phyloP scores from a whole-genome alignment of 371 early-diverging fungal genomes.

The Lichtheimia hyalospora region DNA sequence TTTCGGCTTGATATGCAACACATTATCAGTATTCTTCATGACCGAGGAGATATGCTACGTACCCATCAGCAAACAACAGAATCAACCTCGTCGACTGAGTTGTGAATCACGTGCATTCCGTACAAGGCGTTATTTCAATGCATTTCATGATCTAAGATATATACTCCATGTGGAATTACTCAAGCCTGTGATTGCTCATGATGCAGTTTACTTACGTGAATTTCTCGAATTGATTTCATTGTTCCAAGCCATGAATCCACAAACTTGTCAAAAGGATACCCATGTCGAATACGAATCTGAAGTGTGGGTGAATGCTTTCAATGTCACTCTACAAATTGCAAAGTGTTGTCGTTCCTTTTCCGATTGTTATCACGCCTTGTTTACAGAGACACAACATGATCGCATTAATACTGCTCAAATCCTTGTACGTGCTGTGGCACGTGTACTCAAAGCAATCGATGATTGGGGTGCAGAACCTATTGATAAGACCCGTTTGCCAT shows the following conservation, averaged over 20 bases:
- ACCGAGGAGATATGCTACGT: constrained; percentile 45
- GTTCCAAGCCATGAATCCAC: constrained; percentile 94
- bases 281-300: constrained; percentile 94
- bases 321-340: constrained; percentile 79
- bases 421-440: constrained; percentile 61
- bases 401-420: constrained; percentile 19
- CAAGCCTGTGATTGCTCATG: constrained; percentile 56
- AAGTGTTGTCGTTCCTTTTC: constrained; percentile 80
- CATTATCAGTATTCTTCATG: constrained; percentile 69
- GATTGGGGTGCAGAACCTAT: constrained; percentile 52
- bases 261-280: constrained; percentile 70
- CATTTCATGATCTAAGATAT: constrained; percentile 86
- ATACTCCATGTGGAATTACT: constrained; percentile 66
- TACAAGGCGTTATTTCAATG: constrained; percentile 82
- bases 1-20: constrained; percentile 66
- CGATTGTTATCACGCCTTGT: constrained; percentile 70
- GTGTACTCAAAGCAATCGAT: constrained; percentile 58
- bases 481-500: constrained; percentile 6
- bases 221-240: constrained; percentile 81
- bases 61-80: constrained; percentile 31
- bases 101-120: constrained; percentile 80
- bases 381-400: constrained; percentile 35
- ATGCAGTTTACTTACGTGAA: constrained; percentile 63
- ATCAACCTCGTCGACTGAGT: constrained; percentile 59
- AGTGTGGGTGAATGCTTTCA: constrained; percentile 92